Conservation (phyloP, 768 basidiomycete genomes). For the Russula sp. region DNA sequence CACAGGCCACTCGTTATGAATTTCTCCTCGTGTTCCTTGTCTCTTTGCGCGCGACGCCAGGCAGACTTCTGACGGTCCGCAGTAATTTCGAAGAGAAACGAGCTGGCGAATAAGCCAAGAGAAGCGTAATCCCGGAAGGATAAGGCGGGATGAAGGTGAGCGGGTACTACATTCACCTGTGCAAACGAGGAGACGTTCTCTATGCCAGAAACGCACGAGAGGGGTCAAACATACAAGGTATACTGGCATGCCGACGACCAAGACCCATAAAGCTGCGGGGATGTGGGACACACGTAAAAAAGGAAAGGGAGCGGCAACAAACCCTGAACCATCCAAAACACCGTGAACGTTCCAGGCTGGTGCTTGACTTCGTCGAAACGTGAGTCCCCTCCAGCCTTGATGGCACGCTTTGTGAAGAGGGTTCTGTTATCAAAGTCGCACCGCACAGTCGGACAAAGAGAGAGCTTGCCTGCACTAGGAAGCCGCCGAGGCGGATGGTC, state of each 20-base stretch:
- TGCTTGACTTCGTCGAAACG: slow-evolving; percentile 57
- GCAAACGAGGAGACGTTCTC: slow-evolving; percentile 5
- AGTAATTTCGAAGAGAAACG: slow-evolving; percentile 54
- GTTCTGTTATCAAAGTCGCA: neutral
- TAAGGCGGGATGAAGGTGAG: slow-evolving; percentile 44
- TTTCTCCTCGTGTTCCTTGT: slow-evolving; percentile 61
- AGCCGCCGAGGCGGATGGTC: slow-evolving; percentile 52
- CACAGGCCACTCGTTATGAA: slow-evolving; percentile 55
- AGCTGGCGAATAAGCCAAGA: slow-evolving; percentile 47
- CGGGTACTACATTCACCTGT: slow-evolving; percentile 47
- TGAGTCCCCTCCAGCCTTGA: slow-evolving; percentile 56
- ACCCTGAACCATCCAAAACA: slow-evolving; percentile 61
- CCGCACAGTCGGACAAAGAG: neutral
- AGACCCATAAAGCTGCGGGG: slow-evolving; percentile 57
- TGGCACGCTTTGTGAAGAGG: slow-evolving; percentile 32
- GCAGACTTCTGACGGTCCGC: slow-evolving; percentile 61
- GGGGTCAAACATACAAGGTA: slow-evolving; percentile 38
- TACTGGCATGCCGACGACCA: slow-evolving; percentile 49
- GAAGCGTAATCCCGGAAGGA: slow-evolving; percentile 49
- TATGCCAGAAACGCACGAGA: neutral
- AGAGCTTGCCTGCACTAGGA: slow-evolving; percentile 45
- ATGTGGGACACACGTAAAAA: neutral
- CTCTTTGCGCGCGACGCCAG: slow-evolving; percentile 55
- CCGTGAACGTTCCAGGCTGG: slow-evolving; percentile 43
- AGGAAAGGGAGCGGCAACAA: slow-evolving; percentile 2